Conservation (phyloP, 202 grass and related monocot genomes). For the Sporobolus alterniflorus region DNA sequence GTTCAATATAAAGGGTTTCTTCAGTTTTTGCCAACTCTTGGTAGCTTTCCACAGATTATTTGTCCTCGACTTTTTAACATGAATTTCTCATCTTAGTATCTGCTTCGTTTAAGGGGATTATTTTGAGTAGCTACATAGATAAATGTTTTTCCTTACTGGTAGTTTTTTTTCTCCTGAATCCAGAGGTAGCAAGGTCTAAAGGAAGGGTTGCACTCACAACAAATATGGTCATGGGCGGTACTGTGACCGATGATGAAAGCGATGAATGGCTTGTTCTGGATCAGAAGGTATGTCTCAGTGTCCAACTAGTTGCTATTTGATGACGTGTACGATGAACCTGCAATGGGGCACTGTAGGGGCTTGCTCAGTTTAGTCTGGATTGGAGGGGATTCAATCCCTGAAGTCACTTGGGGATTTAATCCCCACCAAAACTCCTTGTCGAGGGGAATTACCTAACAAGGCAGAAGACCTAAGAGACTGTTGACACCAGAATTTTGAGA, state of each 20-base stretch:
- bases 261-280: slow-evolving; percentile 95
- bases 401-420: too few species aligned
- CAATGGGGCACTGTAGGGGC: neutral
- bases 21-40: too few species aligned
- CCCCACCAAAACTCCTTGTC: too few species aligned
- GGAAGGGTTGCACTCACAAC: slow-evolving; percentile 95
- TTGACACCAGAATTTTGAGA: neutral
- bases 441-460: too few species aligned
- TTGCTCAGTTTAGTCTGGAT: too few species aligned
- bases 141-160: neutral
- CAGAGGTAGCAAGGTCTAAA: slow-evolving; percentile 93
- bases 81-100: neutral
- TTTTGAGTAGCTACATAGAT: neutral
- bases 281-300: slow-evolving; percentile 75
- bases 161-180: slow-evolving; percentile 33
- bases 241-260: slow-evolving; percentile 82
- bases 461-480: too few species aligned
- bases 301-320: neutral
- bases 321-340: neutral
- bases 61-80: neutral
- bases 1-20: neutral
- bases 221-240: slow-evolving; percentile 97
- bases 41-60: neutral
- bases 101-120: neutral
- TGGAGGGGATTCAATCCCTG: too few species aligned